Evolutionary conservation across 768 basidiomycete genomes (phyloP).

Genomic region (Coprinellus micaceus): DNA sequence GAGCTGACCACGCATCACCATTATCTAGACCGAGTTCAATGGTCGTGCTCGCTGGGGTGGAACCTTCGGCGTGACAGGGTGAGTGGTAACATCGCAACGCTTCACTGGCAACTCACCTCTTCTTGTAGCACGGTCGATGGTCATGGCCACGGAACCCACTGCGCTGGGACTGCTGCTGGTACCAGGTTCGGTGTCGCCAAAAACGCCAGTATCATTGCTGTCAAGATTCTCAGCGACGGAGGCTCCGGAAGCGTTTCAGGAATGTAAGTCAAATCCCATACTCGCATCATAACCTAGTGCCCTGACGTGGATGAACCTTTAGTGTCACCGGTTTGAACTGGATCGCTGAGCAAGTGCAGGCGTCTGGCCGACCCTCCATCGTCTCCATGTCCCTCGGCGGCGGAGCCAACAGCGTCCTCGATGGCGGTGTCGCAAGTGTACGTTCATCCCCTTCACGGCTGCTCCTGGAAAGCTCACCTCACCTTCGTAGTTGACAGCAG

Average conservation of each 20-base stretch:
- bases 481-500: conserved; percentile 17
- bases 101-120: not conserved
- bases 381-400: conserved; percentile 33
- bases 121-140: conserved; percentile 24
- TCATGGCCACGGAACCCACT: conserved; percentile 39
- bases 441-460: not conserved
- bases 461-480: not conserved
- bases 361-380: conserved; percentile 23
- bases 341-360: conserved; percentile 17
- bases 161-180: conserved; percentile 24
- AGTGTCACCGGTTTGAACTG: conserved; percentile 28
- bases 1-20: not conserved
- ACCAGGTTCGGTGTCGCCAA: conserved; percentile 21
- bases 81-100: not conserved
- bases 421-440: conserved; percentile 21
- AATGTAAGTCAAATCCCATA: conserved; percentile 9
- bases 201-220: conserved; percentile 32
- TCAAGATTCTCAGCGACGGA: conserved; percentile 36
- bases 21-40: conserved; percentile 28
- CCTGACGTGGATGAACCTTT: not conserved
- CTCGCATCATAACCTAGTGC: too few relatives aligned
- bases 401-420: conserved; percentile 18
- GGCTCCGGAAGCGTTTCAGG: conserved; percentile 13
- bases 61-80: conserved; percentile 27
- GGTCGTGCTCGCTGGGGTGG: conserved; percentile 38